Conservation (phyloP, 1,139 yeast genomes). For the Kurtzmaniella quercitrusa region DNA sequence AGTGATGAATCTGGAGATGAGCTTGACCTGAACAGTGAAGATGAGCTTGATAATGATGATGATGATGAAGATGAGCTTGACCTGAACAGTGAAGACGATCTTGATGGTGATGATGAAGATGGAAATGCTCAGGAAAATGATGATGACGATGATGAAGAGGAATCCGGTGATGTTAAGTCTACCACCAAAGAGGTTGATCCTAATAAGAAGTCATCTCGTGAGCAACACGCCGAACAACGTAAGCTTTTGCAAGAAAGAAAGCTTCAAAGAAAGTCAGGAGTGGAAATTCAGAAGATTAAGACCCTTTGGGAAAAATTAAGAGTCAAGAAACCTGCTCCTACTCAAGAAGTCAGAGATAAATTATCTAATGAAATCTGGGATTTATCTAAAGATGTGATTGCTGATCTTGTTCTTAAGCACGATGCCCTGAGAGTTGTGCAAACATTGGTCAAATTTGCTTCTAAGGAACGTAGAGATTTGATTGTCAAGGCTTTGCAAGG, state of each 20-base stretch:
- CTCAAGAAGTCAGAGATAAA: constrained; percentile 74
- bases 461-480: constrained; percentile 72
- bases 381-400: constrained; percentile 68
- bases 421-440: constrained; percentile 97
- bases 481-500: constrained; percentile 73
- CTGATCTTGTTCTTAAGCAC: constrained; percentile 87
- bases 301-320: constrained; percentile 88
- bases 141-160: constrained; percentile 14
- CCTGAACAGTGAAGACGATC: too few species aligned
- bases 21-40: constrained; percentile 9
- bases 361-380: constrained; percentile 84
- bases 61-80: constrained; percentile 9
- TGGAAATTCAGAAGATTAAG: constrained; percentile 81
- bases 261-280: constrained; percentile 80
- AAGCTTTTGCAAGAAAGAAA: constrained; percentile 78
- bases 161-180: constrained; percentile 12
- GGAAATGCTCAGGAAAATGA: constrained; percentile 19
- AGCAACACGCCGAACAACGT: constrained; percentile 82
- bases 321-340: constrained; percentile 78
- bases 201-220: constrained; percentile 53
- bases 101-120: constrained; percentile 18
- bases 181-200: constrained; percentile 26
- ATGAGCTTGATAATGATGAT: constrained; percentile 20
- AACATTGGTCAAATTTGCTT: constrained; percentile 82
- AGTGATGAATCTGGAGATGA: constrained; percentile 3